Base-by-base conservation (phyloP, 768 basidiomycete species). In the Rhizopogon rudus region DNA sequence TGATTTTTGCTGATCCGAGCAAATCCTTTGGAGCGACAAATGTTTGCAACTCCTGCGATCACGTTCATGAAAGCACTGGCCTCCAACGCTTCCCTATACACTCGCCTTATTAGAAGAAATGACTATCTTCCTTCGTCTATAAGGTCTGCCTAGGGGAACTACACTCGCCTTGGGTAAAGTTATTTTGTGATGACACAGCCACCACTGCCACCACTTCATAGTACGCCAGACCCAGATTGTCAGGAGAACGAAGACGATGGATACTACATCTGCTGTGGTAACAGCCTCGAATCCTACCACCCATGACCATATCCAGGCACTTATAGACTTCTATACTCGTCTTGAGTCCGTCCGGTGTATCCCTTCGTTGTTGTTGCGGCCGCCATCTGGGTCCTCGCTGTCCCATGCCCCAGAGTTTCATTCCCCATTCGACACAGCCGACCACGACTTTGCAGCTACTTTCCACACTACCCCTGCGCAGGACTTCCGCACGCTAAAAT, bases 401-500 rank as follows among this genome's bases (percentile, higher is more conserved):
- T 67, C 29, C 54, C 65, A 7, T 61, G 65, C 51, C 51, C 63
- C 17, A 20, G 66, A 55, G 63, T 71, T 52, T 58, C 51, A 66
- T 57, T 46, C 71, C 54, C 42, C 63, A 39, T 67, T 70, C 40
- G 67, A 68, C 31, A 56, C 63, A 6, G 65, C 62, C 22, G 65
- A 67, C 16, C 65, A 63, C 22, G 65, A 71, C 13, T 62, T 73
- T n/a, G 60, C 55, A 2, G 65, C 50, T 40, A 59, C 67, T 29
- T 71, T 69, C 44, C 55, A 55, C n/a, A 59, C 66, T 14, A 65
- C 65, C 1, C 64, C 68, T 6, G n/a, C 52, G 6, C 68, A 71
- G 6, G 75, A 82, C 46, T 80, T 84, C 51, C 68, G 75, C 55
- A 71, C 77, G 39, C 53, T 85, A 33, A 76, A 71, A 46, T 75